Conservation (phyloP, 495 filamentous ascomycete genomes). For the Margaritispora aquatica region DNA sequence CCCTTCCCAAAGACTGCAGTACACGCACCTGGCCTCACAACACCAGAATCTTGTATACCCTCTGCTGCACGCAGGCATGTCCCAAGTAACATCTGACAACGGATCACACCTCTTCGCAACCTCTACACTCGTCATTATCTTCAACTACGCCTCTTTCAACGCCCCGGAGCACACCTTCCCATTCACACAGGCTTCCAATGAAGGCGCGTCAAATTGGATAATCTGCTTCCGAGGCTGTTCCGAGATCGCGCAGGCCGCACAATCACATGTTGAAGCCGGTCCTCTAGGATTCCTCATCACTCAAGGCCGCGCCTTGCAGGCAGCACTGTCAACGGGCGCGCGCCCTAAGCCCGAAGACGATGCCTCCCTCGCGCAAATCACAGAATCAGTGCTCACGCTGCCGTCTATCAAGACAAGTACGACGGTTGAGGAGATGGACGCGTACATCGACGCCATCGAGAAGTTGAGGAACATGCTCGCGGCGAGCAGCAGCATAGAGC, state of each 20-base stretch:
- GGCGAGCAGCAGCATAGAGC: no score
- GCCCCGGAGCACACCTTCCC: conserved; percentile 3
- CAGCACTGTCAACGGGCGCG: neutral
- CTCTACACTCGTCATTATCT: conserved; percentile 2
- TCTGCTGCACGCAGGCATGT: neutral
- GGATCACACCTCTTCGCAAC: conserved; percentile 5
- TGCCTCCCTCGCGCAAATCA: neutral
- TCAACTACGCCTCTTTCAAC: conserved; percentile 3
- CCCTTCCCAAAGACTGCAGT: conserved; percentile 4
- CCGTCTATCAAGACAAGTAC: conserved; percentile 6
- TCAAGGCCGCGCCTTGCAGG: neutral
- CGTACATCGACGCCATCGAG: conserved; percentile 6
- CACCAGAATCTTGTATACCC: conserved; percentile 9
- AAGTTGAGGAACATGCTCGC: conserved; percentile 6
- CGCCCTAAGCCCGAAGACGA: conserved; percentile 1
- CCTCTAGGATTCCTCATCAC: conserved; percentile 9
- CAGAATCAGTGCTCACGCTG: neutral
- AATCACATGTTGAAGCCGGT: neutral
- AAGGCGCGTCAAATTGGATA: conserved; percentile 11
- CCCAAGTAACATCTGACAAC: conserved; percentile 3
- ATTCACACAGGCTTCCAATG: neutral
- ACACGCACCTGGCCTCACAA: neutral
- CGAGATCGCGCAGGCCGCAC: neutral
- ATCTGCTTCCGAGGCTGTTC: conserved; percentile 8
- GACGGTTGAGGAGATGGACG: conserved; percentile 8